These are phyloP conservation scores for Cucurbita moschata DNA, from an alignment of 306 rosid genomes.

Conservation along the genomic window DNA sequence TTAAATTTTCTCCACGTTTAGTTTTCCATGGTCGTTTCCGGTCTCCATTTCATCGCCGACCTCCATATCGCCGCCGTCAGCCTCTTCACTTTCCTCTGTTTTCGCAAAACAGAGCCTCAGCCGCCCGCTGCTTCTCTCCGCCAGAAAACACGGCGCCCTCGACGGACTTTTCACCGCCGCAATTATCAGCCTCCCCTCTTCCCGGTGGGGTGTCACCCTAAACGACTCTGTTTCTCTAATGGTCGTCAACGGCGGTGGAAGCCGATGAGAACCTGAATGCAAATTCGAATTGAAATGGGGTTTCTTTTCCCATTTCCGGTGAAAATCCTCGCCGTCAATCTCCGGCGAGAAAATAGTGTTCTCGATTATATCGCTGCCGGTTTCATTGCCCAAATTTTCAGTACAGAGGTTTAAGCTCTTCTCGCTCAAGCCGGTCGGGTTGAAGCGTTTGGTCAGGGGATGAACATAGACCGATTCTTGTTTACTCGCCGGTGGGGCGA, in stretches of 20 bases:
- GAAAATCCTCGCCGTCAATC: conserved; percentile 7
- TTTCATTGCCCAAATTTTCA: conserved; percentile 73
- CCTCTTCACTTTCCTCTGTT: conserved; percentile 16
- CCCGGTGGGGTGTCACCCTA: conserved; percentile 53
- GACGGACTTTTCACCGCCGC: conserved; percentile 43
- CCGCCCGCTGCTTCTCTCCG: conserved; percentile 74
- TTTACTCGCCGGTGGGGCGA: conserved; percentile 14
- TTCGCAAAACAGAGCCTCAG: conserved; percentile 45
- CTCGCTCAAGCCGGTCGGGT: conserved; percentile 24
- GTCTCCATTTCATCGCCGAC: neutral
- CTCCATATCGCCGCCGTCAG: conserved; percentile 7
- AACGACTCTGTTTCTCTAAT: conserved; percentile 53
- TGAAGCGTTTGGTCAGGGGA: conserved; percentile 37
- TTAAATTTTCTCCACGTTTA: neutral
- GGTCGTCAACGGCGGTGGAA: conserved; percentile 98
- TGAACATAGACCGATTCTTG: conserved; percentile 32
- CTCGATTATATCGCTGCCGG: conserved; percentile 51
- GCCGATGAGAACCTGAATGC: conserved; percentile 13
- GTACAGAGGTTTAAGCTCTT: conserved; percentile 69
- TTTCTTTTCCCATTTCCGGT: conserved; percentile 19
- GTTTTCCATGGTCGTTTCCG: no score
- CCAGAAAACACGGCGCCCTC: conserved; percentile 31
- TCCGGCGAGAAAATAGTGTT: conserved; percentile 23
- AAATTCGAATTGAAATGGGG: neutral
- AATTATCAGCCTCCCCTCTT: conserved; percentile 59